phyloP scores from a whole-genome alignment of 106 monocot genomes.

The Posidonia australis region DNA sequence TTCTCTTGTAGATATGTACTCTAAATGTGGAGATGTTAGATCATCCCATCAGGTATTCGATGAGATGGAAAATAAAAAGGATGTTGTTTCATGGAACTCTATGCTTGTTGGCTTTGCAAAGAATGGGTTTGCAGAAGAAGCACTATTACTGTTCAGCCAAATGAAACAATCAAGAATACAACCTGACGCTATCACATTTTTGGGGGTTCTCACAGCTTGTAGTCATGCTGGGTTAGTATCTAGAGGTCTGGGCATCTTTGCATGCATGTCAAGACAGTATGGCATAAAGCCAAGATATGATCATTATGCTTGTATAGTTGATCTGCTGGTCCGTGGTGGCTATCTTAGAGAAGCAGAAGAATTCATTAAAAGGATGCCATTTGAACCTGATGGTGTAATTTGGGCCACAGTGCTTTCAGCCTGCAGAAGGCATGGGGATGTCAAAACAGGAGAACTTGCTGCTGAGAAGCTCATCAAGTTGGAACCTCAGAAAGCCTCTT shows the following conservation, averaged over 20 bases:
- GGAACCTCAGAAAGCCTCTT: constrained; percentile 47
- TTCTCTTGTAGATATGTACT: constrained; percentile 70
- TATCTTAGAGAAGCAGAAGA: constrained; percentile 51
- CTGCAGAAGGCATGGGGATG: constrained; percentile 43
- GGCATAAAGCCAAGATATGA: constrained; percentile 39
- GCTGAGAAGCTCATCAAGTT: constrained; percentile 45
- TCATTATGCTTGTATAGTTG: constrained; percentile 67
- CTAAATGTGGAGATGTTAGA: constrained; percentile 56
- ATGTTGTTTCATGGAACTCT: constrained; percentile 49
- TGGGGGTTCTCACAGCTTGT: constrained; percentile 65
- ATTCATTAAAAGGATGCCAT: constrained; percentile 26
- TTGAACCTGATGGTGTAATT: constrained; percentile 47
- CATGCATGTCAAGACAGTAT: constrained; percentile 27
- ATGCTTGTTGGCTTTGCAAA: constrained; percentile 60
- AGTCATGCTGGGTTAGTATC: constrained; percentile 45
- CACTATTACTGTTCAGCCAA: constrained; percentile 34
- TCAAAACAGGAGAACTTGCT: constrained; percentile 25
- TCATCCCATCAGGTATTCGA: constrained; percentile 35
- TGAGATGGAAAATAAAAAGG: constrained; percentile 25
- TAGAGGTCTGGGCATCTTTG: constrained; percentile 37
- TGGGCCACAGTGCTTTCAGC: constrained; percentile 62
- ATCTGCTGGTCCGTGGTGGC: constrained; percentile 59
- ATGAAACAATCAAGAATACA: constrained; percentile 22
- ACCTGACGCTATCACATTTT: constrained; percentile 54
- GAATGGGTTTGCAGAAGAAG: constrained; percentile 53